Base-by-base conservation (phyloP, 352 stramenopile species). In the Phytophthora citricola region DNA sequence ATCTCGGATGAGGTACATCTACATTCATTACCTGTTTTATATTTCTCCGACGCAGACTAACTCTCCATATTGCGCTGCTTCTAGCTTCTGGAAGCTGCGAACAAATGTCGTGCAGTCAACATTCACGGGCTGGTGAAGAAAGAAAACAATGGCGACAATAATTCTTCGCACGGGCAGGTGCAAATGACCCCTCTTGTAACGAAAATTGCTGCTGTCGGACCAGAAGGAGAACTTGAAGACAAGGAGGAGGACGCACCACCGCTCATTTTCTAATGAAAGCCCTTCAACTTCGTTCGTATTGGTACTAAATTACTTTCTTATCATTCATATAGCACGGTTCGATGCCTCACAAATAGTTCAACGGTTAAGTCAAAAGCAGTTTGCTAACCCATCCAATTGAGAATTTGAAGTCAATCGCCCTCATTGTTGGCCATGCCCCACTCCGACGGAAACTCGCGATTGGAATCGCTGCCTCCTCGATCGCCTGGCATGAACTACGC, bases 141-240 rank as follows among this genome's bases (percentile, higher is more conserved):
- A 43, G 14, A 68, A 8, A 49, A 70, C 29, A 49, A 70, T 24
- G 56, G 53, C 15, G 43, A 59, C n/a, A 67, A 62, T 29, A 66
- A 60, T 34, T 15, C 24, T 20, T 17, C 22, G 10, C 12, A 51
- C 5, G 14, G 17, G 10, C 11, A 44, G 8, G 6, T 39, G 36
- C 59, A 69, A 31, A 53, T 74, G 66, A 79, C 58, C n/a, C 58
- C 58, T 5, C 29, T 76, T 17, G 63, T 69, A 26, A 79, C 59
- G 4, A 75, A 79, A 62, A 68, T 26, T n/a, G 14, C 17, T 20
- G 17, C n/a, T 12, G 24, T 34, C 14, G 43, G 31, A 4, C 45
- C 58, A 8, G 58, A 66, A 55, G 38, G 12, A 26, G 50, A 66
- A 9, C 5, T 46, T 3, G 49, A 69, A 8, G 61, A 69, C 5